A percentile compares a stretch with the other conserved stretches of the same genome.
These are phyloP conservation scores for Xerocomellus amylosporus DNA, from an alignment of 768 basidiomycete species.

Conservation along the genomic window DNA sequence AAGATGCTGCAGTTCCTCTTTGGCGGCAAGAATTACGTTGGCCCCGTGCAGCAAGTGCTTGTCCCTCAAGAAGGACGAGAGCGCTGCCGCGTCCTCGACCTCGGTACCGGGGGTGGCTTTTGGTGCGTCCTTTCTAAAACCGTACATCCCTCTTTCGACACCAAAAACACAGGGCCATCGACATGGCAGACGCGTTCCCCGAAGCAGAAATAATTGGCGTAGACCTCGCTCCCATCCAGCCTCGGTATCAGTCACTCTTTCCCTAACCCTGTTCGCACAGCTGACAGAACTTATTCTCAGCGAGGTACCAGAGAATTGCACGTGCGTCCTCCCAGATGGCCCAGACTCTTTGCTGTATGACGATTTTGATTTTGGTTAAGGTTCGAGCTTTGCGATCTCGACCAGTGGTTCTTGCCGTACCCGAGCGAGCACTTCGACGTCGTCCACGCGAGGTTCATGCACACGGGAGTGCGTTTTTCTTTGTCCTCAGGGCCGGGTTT, in stretches of 20 bases:
- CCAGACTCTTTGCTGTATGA: not conserved
- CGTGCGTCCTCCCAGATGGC: constrained; percentile 43
- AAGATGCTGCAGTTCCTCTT: constrained; percentile 67
- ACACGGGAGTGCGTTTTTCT: constrained; percentile 46
- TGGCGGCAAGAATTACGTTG: constrained; percentile 60
- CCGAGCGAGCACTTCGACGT: constrained; percentile 62
- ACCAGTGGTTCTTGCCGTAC: constrained; percentile 59
- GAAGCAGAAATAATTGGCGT: constrained; percentile 63
- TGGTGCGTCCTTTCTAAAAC: constrained; percentile 43
- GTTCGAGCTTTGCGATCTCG: constrained; percentile 70
- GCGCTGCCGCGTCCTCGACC: constrained; percentile 51
- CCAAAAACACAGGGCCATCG: constrained; percentile 53
- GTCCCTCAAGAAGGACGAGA: constrained; percentile 34
- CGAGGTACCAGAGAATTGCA: constrained; percentile 68
- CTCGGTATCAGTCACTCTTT: constrained; percentile 44
- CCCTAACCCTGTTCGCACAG: constrained; percentile 2
- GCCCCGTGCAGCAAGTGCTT: constrained; percentile 58
- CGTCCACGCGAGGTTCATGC: constrained; percentile 67
- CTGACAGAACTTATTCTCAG: constrained; percentile 35
- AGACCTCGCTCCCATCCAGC: constrained; percentile 72
- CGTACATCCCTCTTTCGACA: not conserved
- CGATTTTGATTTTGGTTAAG: constrained; percentile 33
- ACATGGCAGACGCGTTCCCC: constrained; percentile 72
- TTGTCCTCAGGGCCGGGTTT: constrained; percentile 4
- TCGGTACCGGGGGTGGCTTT: constrained; percentile 64